phyloP scores from a whole-genome alignment of 768 basidiomycete species.

The Amanita polypyramis region DNA sequence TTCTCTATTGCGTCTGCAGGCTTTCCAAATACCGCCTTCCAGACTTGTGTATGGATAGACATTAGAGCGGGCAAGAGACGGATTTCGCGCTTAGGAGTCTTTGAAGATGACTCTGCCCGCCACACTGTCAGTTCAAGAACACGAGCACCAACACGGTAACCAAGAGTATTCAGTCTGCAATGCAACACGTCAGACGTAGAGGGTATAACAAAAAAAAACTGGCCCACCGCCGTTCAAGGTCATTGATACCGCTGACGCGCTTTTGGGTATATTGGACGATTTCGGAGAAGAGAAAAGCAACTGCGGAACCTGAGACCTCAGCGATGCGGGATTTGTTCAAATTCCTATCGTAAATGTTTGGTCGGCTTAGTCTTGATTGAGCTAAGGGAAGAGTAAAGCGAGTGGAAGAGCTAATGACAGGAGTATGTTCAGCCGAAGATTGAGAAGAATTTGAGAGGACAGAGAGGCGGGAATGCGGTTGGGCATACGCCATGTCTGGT shows the following conservation, averaged over 20 bases:
- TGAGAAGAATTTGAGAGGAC: slow-evolving; percentile 53
- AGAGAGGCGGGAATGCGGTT: slow-evolving; percentile 49
- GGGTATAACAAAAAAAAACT: not conserved
- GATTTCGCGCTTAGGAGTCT: slow-evolving; percentile 89
- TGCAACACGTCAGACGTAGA: not conserved
- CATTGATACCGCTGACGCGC: slow-evolving; percentile 88
- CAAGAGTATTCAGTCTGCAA: slow-evolving; percentile 77
- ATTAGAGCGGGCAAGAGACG: slow-evolving; percentile 86
- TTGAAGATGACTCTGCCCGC: slow-evolving; percentile 67
- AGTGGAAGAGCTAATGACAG: slow-evolving; percentile 60
- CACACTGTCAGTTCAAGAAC: slow-evolving; percentile 81
- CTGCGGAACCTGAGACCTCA: slow-evolving; percentile 79
- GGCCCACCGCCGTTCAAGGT: slow-evolving; percentile 87
- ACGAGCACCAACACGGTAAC: slow-evolving; percentile 84
- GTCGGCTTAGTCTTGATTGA: slow-evolving; percentile 42
- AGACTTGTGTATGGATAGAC: slow-evolving; percentile 92
- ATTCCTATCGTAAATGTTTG: slow-evolving; percentile 82
- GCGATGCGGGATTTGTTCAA: slow-evolving; percentile 78
- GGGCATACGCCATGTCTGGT: slow-evolving; percentile 2
- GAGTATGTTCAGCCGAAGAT: slow-evolving; percentile 38
- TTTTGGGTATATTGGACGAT: slow-evolving; percentile 95
- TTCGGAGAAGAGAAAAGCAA: slow-evolving; percentile 88
- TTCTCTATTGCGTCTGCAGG: slow-evolving; percentile 93
- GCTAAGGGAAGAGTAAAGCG: slow-evolving; percentile 62
- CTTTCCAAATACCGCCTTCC: slow-evolving; percentile 89